These are phyloP conservation scores for Zychaea mexicana DNA, from an alignment of 371 early-diverging fungal genomes.

Conservation along the genomic window DNA sequence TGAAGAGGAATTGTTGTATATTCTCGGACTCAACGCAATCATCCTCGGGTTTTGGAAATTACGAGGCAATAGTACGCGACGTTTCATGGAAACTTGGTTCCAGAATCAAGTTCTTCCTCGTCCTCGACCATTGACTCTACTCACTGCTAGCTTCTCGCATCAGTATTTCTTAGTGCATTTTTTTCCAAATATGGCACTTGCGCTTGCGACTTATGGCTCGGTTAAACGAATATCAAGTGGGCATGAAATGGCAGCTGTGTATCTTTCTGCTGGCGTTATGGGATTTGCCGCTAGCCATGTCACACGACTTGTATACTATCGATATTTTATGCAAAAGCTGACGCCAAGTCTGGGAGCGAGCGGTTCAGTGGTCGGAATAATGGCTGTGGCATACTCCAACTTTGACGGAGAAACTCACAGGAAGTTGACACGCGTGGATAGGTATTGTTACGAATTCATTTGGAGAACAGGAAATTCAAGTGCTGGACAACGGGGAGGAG, in stretches of 20 bases:
- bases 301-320: background rate
- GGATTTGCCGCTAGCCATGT: background rate
- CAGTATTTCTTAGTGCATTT: background rate
- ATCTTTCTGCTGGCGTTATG: background rate
- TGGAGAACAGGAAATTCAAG: background rate
- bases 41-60: background rate
- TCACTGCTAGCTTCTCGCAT: background rate
- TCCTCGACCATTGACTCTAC: background rate
- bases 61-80: background rate
- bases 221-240: background rate
- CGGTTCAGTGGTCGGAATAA: background rate
- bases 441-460: background rate
- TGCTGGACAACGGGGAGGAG: no score
- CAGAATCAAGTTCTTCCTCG: background rate
- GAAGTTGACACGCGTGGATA: background rate
- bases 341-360: background rate
- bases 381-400: background rate
- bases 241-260: background rate
- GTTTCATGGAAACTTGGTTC: background rate
- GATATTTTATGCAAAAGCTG: background rate
- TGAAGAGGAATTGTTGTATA: background rate
- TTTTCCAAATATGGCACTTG: background rate
- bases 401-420: background rate
- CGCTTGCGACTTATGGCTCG: background rate
- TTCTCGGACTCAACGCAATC: background rate